A percentile compares a stretch with the other conserved stretches of the same genome.
These are phyloP conservation scores for Trichosporon ovoides DNA, from an alignment of 1,284 basidiomycete genomes.

Conservation along the genomic window DNA sequence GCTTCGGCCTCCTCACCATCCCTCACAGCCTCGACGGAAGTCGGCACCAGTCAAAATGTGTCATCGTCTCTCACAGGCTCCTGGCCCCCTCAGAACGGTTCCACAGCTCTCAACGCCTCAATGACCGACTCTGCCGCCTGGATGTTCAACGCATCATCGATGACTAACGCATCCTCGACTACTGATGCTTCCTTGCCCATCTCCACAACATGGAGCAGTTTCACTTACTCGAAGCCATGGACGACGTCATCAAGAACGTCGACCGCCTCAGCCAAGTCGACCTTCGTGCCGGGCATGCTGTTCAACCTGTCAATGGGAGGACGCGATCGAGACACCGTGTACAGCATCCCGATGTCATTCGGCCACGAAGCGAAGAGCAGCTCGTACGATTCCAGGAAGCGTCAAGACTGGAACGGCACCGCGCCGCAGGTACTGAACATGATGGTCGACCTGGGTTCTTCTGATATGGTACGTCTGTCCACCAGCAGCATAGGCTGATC, in stretches of 20 bases:
- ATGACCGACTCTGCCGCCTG: not conserved
- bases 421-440: constrained; percentile 36
- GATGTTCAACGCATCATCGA: not conserved
- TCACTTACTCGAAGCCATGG: constrained; percentile 16
- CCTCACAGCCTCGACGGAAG: not conserved
- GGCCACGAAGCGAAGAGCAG: constrained; percentile 29
- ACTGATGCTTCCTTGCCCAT: not conserved
- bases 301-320: constrained; percentile 36
- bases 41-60: not conserved
- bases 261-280: constrained; percentile 18
- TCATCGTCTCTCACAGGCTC: not conserved
- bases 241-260: constrained; percentile 15
- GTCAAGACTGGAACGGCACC: constrained; percentile 23
- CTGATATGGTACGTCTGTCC: constrained; percentile 40
- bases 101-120: not conserved
- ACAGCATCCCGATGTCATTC: constrained; percentile 34
- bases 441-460: constrained; percentile 47
- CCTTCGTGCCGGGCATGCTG: constrained; percentile 37
- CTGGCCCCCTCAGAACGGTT: not conserved
- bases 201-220: not conserved
- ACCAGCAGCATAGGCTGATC: not conserved
- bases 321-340: constrained; percentile 36
- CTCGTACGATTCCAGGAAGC: not conserved
- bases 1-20: not conserved
- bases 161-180: not conserved